Base-by-base conservation (phyloP, 306 rosid genomes). In the Cicer pinnatifidum region DNA sequence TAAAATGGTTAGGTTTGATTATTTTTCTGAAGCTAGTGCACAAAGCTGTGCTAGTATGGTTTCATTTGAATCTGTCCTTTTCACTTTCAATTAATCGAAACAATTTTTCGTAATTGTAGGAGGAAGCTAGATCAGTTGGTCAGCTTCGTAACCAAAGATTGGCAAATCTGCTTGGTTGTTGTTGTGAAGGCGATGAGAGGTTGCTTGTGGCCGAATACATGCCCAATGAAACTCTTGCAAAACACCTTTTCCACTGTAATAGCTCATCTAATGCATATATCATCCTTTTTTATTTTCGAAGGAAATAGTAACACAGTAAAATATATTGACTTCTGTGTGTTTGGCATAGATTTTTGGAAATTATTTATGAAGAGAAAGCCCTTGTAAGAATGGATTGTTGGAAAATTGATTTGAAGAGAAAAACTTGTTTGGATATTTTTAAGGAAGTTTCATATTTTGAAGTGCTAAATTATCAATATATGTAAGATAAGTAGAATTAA, bases 201-300 rank as follows among this genome's bases (percentile, higher is more conserved):
- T 84, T 91, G 84, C 94, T 91, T 35, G 91, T 90, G 54, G 88
- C 90, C 3, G 96, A 91, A 82, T 89, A 82, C 67, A 87, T 91
- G 92, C 92, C 92, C 28, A 87, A 81, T 57, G 94, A 88, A 84
- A 91, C 97, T 75, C 92, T 89, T 35, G 94, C 92, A 47, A 85
- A 85, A 23, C 97, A 89, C 76, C 92, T 91, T 58, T 91, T 89
- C 67, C 94, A 91, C 71, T 91, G 89, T 89, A 87, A 84, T 85
- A 59, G 38, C 50, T 81, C 53, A 9, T 71, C 50, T 78, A 38
- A 33, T 43, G 62, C 43, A 44, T 43, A 23, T 35, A 1, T 53
- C 60, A 20, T 39, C 56, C 45, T 68, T 64, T 9, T 71, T 19
- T 38, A 28, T 13, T 17, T 59, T 58, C 11, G 45, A 64, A 28